Conservation (phyloP, 2,329 filamentous ascomycete genomes). For the Fusarium secorum region DNA sequence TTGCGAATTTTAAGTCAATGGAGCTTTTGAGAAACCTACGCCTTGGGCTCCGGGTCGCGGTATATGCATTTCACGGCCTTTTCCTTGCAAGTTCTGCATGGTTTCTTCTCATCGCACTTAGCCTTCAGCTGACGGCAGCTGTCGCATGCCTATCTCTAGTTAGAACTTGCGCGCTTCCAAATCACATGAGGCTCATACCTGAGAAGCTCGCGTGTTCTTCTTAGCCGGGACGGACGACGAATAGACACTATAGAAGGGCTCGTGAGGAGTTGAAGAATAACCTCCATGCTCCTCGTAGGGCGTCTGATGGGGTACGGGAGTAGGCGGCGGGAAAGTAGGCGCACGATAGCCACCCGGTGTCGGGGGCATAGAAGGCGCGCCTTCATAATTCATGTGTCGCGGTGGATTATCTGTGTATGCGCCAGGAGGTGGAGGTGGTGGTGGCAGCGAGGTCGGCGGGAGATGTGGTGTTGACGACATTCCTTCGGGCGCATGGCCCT, state of each 20-base stretch:
- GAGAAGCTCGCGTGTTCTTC: conserved; percentile 70
- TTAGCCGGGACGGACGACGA: conserved; percentile 55
- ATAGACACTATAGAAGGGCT: conserved; percentile 53
- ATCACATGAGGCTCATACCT: conserved; percentile 52
- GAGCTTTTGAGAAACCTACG: conserved; percentile 64
- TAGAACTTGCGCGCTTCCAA: conserved; percentile 39
- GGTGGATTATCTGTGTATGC: conserved; percentile 56
- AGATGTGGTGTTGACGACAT: conserved; percentile 45
- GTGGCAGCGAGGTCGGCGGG: conserved; percentile 40
- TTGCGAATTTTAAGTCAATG: background rate
- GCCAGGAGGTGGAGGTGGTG: conserved; percentile 28
- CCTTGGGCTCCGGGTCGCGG: conserved; percentile 88
- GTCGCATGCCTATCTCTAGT: conserved; percentile 78
- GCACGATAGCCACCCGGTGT: conserved; percentile 54
- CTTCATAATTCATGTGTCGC: conserved; percentile 63
- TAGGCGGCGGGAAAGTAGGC: conserved; percentile 51
- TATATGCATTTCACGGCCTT: conserved; percentile 87
- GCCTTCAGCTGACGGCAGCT: conserved; percentile 87
- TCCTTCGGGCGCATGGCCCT: conserved; percentile 52
- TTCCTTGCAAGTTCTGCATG: conserved; percentile 86
- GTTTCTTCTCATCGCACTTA: conserved; percentile 87
- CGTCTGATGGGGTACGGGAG: conserved; percentile 50
- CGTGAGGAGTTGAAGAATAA: conserved; percentile 44
- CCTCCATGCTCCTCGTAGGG: conserved; percentile 48
- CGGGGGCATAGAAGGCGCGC: conserved; percentile 54